Conservation (phyloP, 2,329 filamentous ascomycete species). For the Talaromyces sp. region DNA sequence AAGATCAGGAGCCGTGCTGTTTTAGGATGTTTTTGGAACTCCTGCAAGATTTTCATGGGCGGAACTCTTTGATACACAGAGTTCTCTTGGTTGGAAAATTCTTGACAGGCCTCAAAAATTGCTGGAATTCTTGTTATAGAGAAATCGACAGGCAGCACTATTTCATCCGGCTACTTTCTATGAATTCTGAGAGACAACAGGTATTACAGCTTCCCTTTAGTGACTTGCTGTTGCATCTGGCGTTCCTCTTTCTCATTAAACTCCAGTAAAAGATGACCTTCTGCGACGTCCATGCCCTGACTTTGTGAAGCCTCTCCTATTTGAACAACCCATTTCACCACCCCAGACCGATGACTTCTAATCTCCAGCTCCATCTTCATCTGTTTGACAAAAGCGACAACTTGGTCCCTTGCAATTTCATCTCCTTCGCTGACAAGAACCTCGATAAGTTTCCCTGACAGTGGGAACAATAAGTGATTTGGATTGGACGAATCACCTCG, state of each 20-base stretch:
- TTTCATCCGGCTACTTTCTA: too few species aligned
- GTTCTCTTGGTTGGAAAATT: too few species aligned
- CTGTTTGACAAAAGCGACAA: slow-evolving; percentile 56
- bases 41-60: too few species aligned
- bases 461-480: slow-evolving; percentile 50
- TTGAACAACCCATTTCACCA: slow-evolving; percentile 47
- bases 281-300: slow-evolving; percentile 48
- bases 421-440: slow-evolving; percentile 51
- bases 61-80: too few species aligned
- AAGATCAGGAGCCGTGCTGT: too few species aligned
- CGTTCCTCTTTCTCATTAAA: slow-evolving; percentile 30
- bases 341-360: slow-evolving; percentile 43
- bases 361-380: slow-evolving; percentile 69
- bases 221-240: slow-evolving; percentile 56
- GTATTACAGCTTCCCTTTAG: neutral
- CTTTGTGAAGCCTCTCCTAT: slow-evolving; percentile 41
- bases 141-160: too few species aligned
- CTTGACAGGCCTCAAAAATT: too few species aligned
- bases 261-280: slow-evolving; percentile 49
- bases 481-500: slow-evolving; percentile 46
- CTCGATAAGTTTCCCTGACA: slow-evolving; percentile 56
- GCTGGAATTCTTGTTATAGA: too few species aligned
- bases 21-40: too few species aligned
- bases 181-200: neutral
- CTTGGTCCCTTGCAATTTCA: slow-evolving; percentile 44